A percentile compares a stretch with the other conserved stretches of the same genome.
Evolutionary conservation across 345 rosid genomes (phyloP).

Genomic region (Turritis glabra): DNA sequence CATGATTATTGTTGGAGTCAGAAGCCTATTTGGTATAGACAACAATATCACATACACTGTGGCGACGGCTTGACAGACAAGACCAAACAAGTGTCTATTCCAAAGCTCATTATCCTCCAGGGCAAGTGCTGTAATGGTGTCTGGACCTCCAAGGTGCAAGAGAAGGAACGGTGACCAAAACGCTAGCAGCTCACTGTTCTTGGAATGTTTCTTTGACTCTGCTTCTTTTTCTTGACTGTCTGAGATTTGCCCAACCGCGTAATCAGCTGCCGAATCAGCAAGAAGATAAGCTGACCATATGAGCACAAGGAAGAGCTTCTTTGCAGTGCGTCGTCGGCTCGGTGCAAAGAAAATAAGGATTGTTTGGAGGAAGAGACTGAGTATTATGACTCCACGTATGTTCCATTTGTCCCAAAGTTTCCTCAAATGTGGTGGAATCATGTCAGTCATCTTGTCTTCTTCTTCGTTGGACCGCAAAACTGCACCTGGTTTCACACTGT

Average conservation of each 20-base stretch:
- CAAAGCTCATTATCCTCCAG: constrained; percentile 46
- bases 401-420: constrained; percentile 59
- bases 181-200: constrained; percentile 21
- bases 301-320: constrained; percentile 38
- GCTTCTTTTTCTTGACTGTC: constrained; percentile 32
- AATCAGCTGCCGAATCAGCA: constrained; percentile 44
- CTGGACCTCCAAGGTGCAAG: constrained; percentile 50
- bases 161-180: constrained; percentile 47
- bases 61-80: constrained; percentile 33
- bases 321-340: constrained; percentile 44
- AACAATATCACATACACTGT: constrained; percentile 41
- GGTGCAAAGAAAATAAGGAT: constrained; percentile 58
- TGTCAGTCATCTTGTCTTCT: constrained; percentile 31
- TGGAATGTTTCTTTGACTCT: not conserved
- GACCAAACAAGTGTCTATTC: constrained; percentile 39
- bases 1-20: constrained; percentile 29
- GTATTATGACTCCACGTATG: constrained; percentile 52
- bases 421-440: constrained; percentile 36
- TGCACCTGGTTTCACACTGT: constrained; percentile 9
- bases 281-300: constrained; percentile 45
- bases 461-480: not conserved
- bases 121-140: constrained; percentile 44
- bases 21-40: constrained; percentile 33
- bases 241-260: constrained; percentile 43
- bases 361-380: constrained; percentile 61